Conservation (phyloP, 1,139 yeast genomes). For the Debaryomyces singareniensis region DNA sequence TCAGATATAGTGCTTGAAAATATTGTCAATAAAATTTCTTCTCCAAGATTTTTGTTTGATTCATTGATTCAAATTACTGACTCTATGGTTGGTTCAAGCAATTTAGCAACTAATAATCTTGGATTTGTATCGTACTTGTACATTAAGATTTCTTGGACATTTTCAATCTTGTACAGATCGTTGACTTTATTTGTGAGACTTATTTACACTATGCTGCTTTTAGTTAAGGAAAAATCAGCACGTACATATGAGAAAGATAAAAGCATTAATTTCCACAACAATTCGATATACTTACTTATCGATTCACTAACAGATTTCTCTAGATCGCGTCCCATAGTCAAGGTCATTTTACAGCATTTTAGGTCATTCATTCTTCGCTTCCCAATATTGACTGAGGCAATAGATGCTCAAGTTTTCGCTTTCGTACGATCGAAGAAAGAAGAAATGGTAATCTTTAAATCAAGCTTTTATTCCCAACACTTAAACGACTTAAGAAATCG, state of each 20-base stretch:
- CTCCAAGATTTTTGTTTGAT: constrained; percentile 1
- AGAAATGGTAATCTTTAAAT: neutral
- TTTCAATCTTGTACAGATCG: no score
- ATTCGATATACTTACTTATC: neutral
- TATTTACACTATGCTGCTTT: neutral
- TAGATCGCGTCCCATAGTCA: neutral
- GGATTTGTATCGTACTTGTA: neutral
- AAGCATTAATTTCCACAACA: neutral
- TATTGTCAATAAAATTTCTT: constrained; percentile 20
- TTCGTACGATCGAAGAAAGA: no score
- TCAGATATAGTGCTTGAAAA: constrained; percentile 32
- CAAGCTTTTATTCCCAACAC: neutral
- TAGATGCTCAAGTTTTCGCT: neutral
- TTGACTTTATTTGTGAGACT: neutral
- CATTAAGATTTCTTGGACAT: no score
- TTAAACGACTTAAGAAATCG: neutral
- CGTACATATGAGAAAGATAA: no score
- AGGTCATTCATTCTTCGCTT: neutral
- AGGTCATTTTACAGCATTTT: neutral
- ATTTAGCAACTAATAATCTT: neutral
- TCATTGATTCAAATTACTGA: neutral
- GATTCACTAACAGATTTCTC: constrained; percentile 1
- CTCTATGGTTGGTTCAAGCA: neutral
- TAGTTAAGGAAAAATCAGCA: neutral
- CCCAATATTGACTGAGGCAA: neutral